Percentiles rank a stretch among this genome's conserved stretches.
These are phyloP conservation scores for Asterella californica DNA, from an alignment of 225 moss, liverwort and hornwort species.

Conservation along the genomic window DNA sequence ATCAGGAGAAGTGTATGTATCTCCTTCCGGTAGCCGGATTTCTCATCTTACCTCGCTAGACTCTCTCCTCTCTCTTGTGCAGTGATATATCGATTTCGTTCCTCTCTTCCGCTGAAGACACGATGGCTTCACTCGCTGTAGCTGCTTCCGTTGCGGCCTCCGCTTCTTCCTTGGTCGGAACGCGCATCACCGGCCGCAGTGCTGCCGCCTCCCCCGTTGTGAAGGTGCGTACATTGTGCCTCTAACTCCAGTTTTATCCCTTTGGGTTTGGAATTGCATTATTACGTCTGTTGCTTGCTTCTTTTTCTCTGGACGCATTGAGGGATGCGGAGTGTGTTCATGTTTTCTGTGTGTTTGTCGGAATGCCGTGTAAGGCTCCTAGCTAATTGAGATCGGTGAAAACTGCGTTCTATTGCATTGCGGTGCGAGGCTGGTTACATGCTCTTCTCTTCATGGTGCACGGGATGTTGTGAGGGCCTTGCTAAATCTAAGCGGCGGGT, in stretches of 20 bases:
- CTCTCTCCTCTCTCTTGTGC: neutral
- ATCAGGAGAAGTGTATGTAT: neutral
- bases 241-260: no score
- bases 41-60: neutral
- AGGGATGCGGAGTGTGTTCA: no score
- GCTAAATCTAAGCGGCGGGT: no score
- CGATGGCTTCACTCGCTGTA: conserved; percentile 49
- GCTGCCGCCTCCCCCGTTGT: conserved; percentile 30
- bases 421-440: no score
- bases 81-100: neutral
- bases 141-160: conserved; percentile 33
- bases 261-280: no score
- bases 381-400: no score
- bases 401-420: no score
- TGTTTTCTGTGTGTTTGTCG: no score
- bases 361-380: neutral
- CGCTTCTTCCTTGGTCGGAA: conserved; percentile 37
- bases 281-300: no score
- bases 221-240: conserved; percentile 22
- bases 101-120: neutral
- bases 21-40: neutral
- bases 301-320: no score
- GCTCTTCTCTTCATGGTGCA: neutral
- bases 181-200: conserved; percentile 25
- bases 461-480: no score